Evolutionary conservation across 202 grass and related monocot species (phyloP).

Genomic region (Elaeis oleifera): DNA sequence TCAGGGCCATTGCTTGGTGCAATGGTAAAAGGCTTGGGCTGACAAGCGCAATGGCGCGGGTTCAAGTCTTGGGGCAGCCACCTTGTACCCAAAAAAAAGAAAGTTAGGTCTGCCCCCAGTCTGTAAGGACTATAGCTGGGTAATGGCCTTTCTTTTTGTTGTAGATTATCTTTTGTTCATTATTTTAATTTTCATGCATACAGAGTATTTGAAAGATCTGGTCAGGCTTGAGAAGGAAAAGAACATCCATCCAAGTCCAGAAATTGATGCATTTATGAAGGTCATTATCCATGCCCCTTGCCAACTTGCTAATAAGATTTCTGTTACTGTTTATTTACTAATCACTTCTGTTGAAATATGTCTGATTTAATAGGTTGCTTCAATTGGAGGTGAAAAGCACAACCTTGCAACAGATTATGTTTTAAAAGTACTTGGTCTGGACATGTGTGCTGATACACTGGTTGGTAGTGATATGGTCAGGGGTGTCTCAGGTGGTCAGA

Average conservation of each 20-base stretch:
- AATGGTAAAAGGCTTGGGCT: too few species aligned
- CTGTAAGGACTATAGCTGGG: too few species aligned
- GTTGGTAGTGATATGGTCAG: constrained; percentile 75
- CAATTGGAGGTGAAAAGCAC: constrained; percentile 33
- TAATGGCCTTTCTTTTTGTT: background rate
- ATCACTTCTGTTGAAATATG: constrained; percentile 5
- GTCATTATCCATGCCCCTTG: constrained; percentile 8
- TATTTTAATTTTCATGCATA: constrained; percentile 5
- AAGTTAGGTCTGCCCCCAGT: too few species aligned
- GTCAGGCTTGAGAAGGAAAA: constrained; percentile 43
- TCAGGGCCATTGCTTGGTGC: background rate
- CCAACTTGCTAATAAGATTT: background rate
- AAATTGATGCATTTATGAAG: constrained; percentile 88
- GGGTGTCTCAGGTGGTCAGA: constrained; percentile 75
- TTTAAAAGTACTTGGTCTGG: constrained; percentile 56
- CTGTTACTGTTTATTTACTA: background rate
- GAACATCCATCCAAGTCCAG: constrained; percentile 42
- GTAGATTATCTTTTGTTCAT: constrained; percentile 8
- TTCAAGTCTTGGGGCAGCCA: too few species aligned
- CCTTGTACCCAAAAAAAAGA: too few species aligned
- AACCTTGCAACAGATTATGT: constrained; percentile 61
- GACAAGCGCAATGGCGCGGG: too few species aligned
- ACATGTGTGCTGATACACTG: constrained; percentile 64
- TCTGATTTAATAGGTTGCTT: constrained; percentile 34
- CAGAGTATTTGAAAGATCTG: constrained; percentile 53